A percentile compares a stretch with the other conserved stretches of the same genome.
phyloP scores from a whole-genome alignment of 345 rosid genomes.

The Rhodamnia argentea region DNA sequence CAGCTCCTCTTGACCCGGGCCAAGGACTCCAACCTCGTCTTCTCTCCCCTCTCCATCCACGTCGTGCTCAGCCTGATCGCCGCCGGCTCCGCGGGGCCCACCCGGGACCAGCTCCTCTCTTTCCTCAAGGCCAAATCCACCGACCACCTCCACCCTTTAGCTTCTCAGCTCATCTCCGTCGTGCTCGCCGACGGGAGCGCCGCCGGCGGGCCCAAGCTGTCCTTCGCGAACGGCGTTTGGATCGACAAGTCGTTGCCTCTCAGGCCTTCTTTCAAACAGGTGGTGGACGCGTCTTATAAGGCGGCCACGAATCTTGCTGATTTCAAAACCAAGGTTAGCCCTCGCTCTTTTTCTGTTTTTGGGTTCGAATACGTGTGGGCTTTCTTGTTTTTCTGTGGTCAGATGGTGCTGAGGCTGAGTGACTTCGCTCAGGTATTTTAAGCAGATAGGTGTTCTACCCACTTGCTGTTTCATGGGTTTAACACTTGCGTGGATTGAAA shows the following conservation, averaged over 20 bases:
- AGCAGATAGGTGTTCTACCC: not conserved
- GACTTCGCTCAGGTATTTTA: not conserved
- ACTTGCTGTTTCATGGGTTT: not conserved
- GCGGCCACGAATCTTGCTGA: constrained; percentile 53
- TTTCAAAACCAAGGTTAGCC: constrained; percentile 58
- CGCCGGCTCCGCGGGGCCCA: constrained; percentile 52
- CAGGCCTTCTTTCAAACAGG: constrained; percentile 45
- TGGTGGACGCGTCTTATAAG: constrained; percentile 42
- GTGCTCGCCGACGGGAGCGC: constrained; percentile 63
- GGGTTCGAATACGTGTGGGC: not conserved
- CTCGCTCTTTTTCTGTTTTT: not conserved
- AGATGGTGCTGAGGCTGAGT: not conserved
- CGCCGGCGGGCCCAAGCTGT: constrained; percentile 56
- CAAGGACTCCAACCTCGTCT: constrained; percentile 43
- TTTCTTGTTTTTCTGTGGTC: not conserved
- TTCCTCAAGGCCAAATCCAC: constrained; percentile 51
- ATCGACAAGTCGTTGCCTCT: constrained; percentile 50
- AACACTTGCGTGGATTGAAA: not conserved
- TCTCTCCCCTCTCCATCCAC: constrained; percentile 74
- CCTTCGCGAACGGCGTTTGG: constrained; percentile 63
- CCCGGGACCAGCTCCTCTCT: constrained; percentile 67
- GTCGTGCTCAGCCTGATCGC: constrained; percentile 61
- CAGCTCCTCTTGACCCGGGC: constrained; percentile 36
- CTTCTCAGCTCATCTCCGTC: constrained; percentile 45
- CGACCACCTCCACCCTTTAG: constrained; percentile 45